phyloP scores from a whole-genome alignment of 1,139 yeast genomes.

The Zygotorulaspora mrakii region DNA sequence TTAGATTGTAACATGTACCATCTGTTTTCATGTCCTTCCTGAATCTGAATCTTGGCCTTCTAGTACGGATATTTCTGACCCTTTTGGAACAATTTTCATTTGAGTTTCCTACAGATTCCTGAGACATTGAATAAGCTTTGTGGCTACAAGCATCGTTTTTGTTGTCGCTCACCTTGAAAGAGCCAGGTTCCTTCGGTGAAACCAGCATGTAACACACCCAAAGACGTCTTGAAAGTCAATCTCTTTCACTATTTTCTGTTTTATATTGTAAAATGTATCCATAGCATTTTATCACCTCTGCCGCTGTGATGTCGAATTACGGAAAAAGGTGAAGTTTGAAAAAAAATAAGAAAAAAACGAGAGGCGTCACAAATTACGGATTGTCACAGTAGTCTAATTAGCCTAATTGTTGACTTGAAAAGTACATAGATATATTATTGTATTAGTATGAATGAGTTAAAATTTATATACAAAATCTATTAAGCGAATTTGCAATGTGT shows the following conservation, averaged over 20 bases:
- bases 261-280: no score
- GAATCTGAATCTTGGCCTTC: conserved; percentile 19
- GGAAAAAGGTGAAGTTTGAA: no score
- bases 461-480: no score
- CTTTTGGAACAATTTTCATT: conserved; percentile 5
- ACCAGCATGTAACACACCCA: conserved; percentile 1
- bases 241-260: no score
- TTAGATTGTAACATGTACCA: conserved; percentile 31
- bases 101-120: background rate
- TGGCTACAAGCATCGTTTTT: background rate
- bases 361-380: conserved; percentile 1
- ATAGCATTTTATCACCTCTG: no score
- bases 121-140: background rate
- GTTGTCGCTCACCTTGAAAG: background rate
- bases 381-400: no score
- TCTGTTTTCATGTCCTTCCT: conserved; percentile 24
- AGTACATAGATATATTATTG: background rate
- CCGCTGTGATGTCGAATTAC: no score
- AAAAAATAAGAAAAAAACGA: no score
- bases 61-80: conserved; percentile 5
- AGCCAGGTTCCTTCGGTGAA: conserved; percentile 1
- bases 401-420: no score
- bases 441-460: background rate
- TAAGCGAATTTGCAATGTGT: no score
- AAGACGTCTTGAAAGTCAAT: no score